Evolutionary conservation across 768 basidiomycete genomes (phyloP).

Genomic region (Hypholoma sublateritium): DNA sequence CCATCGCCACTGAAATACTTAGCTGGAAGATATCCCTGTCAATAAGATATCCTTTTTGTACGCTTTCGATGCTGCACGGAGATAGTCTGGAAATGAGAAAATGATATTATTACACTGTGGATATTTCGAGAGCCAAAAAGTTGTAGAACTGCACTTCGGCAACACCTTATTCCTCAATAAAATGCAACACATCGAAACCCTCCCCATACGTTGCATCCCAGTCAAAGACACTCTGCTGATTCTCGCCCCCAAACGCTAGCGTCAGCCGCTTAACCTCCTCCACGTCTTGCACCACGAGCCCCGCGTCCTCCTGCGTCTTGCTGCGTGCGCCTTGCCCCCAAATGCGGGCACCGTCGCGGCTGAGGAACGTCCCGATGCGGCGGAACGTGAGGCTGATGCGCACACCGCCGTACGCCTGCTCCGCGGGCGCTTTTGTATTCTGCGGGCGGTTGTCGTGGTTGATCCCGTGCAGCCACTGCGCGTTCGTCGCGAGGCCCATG

Average conservation of each 20-base stretch:
- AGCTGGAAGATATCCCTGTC: too few species aligned
- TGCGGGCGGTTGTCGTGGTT: constrained; percentile 71
- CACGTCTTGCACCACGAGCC: constrained; percentile 51
- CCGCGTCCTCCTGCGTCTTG: constrained; percentile 56
- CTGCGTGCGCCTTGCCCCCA: constrained; percentile 74
- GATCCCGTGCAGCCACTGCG: constrained; percentile 75
- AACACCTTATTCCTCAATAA: constrained; percentile 19
- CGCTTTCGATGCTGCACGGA: too few species aligned
- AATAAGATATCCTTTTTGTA: too few species aligned
- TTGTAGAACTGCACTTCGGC: too few species aligned
- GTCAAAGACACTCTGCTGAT: constrained; percentile 66
- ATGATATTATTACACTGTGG: too few species aligned
- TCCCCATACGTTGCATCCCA: constrained; percentile 67
- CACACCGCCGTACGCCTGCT: constrained; percentile 55
- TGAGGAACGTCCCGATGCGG: constrained; percentile 73
- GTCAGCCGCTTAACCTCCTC: constrained; percentile 51
- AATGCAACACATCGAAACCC: constrained; percentile 72
- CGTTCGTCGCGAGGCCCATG: constrained; percentile 72
- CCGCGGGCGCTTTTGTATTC: constrained; percentile 49
- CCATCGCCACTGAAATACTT: too few species aligned
- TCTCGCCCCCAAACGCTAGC: constrained; percentile 72
- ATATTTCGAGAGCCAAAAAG: too few species aligned
- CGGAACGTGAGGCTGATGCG: constrained; percentile 83
- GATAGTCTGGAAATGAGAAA: too few species aligned
- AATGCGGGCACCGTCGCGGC: constrained; percentile 41